Conservation (phyloP, 2,329 filamentous ascomycete species). For the Raffaelea ambrosiae region DNA sequence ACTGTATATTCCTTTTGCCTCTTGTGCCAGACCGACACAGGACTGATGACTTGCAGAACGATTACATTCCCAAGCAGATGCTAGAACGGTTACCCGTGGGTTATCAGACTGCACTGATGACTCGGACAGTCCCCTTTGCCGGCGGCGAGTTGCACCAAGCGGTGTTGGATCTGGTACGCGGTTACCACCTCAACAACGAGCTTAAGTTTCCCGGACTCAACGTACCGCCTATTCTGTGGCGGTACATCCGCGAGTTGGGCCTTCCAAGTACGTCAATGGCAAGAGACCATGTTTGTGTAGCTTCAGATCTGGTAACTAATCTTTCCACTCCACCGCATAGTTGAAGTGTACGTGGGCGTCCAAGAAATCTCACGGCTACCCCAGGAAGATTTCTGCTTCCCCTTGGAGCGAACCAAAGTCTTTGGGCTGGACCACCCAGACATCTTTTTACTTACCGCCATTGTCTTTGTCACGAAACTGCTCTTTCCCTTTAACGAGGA, state of each 20-base stretch:
- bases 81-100: slow-evolving; percentile 52
- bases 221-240: slow-evolving; percentile 55
- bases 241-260: slow-evolving; percentile 61
- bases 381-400: slow-evolving; percentile 49
- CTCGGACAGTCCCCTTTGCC: slow-evolving; percentile 32
- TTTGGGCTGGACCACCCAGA: slow-evolving; percentile 61
- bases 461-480: slow-evolving; percentile 72
- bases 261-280: slow-evolving; percentile 55
- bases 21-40: background rate
- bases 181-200: slow-evolving; percentile 59
- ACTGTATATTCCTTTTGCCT: background rate
- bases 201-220: slow-evolving; percentile 69
- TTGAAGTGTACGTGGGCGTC: slow-evolving; percentile 56
- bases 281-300: too few species aligned
- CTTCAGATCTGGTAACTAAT: too few species aligned
- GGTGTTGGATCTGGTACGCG: slow-evolving; percentile 52
- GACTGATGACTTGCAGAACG: slow-evolving; percentile 31
- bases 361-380: slow-evolving; percentile 45
- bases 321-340: too few species aligned
- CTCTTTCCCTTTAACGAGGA: slow-evolving; percentile 63
- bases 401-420: slow-evolving; percentile 33
- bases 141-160: slow-evolving; percentile 55
- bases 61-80: slow-evolving; percentile 55
- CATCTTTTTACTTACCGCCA: slow-evolving; percentile 57
- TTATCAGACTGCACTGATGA: slow-evolving; percentile 53